Base-by-base conservation (phyloP, 192 early-diverging fungal species). In the Bifiguratus adelaidae region DNA sequence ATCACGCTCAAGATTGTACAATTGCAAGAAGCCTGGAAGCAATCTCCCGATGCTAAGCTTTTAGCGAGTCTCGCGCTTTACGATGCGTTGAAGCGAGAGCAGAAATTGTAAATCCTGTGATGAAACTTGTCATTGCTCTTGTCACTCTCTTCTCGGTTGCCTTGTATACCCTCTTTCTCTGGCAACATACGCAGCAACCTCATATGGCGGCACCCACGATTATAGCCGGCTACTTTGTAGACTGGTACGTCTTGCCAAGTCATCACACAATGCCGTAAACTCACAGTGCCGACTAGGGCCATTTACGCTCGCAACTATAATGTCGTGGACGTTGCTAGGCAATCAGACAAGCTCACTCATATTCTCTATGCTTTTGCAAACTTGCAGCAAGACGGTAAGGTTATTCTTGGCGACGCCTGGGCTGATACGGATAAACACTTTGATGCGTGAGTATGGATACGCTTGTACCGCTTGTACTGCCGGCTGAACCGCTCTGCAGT, bases 301-400 rank as follows among this genome's bases (percentile, higher is more conserved):
- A 85, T 86, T 27, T 89, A 89, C 50, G 80, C 64, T 61, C 71
- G 83, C 56, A 69, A 61, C 23, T 82, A 74, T 52, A 67, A 67
- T 44, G 81, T 82, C 5, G 47, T 65, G 28, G 71, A 83, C 42
- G 50, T 90, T 7, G 58, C 67, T 12, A 64, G 50, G 30, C 79
- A 86, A 46, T 59, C 61, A 19, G 37, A 48, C 5, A 76, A 78
- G 34, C 58, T 90, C 27, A 79, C 87, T n/a, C 85, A 90, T 46
- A 46, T 90, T 36, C 76, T 83, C 48, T 90, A 90, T 50, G 83
- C 74, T 12, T 90, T 90, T 67, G 83, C 82, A 30, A 82, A 86
- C 43, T 65, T 86, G 9, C 50, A 71, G 37, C 58, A 61, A 0
- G 67, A 80, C 41, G 82, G 86, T 29, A 61, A 66, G 18, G 73